Conservation (phyloP, 1,139 yeast genomes). For the Arxiozyma slooffiae region DNA sequence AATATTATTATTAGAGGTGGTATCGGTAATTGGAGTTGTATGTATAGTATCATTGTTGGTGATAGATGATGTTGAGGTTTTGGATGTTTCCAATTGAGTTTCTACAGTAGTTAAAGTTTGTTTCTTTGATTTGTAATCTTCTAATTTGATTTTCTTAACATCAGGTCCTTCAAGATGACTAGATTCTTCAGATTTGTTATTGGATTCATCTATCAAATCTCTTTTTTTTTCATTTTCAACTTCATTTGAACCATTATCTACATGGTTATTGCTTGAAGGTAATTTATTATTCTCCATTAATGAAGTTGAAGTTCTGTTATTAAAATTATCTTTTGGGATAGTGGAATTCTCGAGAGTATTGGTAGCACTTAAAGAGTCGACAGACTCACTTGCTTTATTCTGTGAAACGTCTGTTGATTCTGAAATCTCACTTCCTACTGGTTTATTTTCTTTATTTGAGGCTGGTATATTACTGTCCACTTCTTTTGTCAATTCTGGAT, state of each 20-base stretch:
- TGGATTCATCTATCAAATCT: not conserved
- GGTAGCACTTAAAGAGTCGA: not conserved
- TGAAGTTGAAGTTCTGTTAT: not conserved
- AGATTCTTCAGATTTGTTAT: not conserved
- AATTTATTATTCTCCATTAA: not conserved
- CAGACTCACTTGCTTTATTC: not conserved
- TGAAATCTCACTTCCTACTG: not conserved
- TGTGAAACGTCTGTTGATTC: not conserved
- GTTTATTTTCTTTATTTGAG: not conserved
- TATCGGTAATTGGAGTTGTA: not conserved
- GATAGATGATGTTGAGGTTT: not conserved
- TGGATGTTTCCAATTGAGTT: not conserved
- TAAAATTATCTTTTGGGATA: not conserved
- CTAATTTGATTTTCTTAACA: constrained; percentile 9
- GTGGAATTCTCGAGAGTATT: not conserved
- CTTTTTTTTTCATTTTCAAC: constrained; percentile 2
- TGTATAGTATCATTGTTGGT: not conserved
- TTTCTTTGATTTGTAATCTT: constrained; percentile 11
- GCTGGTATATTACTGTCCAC: not conserved
- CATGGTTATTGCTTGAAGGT: not conserved
- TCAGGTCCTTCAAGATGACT: constrained; percentile 6
- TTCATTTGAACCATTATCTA: not conserved
- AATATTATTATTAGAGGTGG: not conserved
- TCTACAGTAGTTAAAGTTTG: not conserved
- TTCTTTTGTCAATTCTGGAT: not conserved